Conservation (phyloP, 1,139 yeast species). For the Candida frijolesensis region DNA sequence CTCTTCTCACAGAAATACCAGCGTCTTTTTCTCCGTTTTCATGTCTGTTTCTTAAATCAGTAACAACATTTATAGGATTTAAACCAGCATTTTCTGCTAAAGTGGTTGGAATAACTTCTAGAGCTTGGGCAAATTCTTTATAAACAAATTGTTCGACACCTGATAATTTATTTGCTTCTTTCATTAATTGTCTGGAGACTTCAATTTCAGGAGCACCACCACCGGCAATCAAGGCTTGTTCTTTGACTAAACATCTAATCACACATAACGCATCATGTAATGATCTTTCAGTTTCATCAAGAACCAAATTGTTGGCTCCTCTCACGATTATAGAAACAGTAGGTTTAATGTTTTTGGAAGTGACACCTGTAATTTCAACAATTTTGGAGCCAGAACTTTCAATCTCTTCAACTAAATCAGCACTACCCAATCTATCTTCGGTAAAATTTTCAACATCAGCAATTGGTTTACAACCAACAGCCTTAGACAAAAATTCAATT, state of each 20-base stretch:
- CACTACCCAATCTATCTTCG: slow-evolving; percentile 89
- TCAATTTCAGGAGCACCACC: slow-evolving; percentile 99
- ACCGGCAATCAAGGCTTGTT: slow-evolving; percentile 94
- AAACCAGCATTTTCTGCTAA: slow-evolving; percentile 97
- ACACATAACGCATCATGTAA: slow-evolving; percentile 97
- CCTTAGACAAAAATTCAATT: slow-evolving; percentile 87
- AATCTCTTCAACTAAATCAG: slow-evolving; percentile 89
- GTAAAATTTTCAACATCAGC: slow-evolving; percentile 92
- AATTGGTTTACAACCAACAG: slow-evolving; percentile 92
- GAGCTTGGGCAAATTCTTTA: slow-evolving; percentile 93
- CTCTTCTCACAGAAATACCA: slow-evolving; percentile 94
- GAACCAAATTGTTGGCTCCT: slow-evolving; percentile 87
- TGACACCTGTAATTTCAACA: slow-evolving; percentile 85
- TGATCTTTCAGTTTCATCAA: slow-evolving; percentile 96
- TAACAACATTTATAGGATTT: slow-evolving; percentile 91
- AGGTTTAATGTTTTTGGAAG: slow-evolving; percentile 57
- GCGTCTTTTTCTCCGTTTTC: slow-evolving; percentile 89
- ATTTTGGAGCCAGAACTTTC: slow-evolving; percentile 93
- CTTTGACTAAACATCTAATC: slow-evolving; percentile 90
- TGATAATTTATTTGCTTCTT: slow-evolving; percentile 74
- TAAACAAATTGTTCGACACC: slow-evolving; percentile 96
- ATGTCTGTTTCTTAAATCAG: slow-evolving; percentile 91
- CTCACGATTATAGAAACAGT: slow-evolving; percentile 91
- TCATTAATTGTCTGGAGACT: slow-evolving; percentile 76
- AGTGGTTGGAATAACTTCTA: slow-evolving; percentile 95